Evolutionary conservation across 2,329 filamentous ascomycete species (phyloP).

Genomic region (Talaromyces islandicus): DNA sequence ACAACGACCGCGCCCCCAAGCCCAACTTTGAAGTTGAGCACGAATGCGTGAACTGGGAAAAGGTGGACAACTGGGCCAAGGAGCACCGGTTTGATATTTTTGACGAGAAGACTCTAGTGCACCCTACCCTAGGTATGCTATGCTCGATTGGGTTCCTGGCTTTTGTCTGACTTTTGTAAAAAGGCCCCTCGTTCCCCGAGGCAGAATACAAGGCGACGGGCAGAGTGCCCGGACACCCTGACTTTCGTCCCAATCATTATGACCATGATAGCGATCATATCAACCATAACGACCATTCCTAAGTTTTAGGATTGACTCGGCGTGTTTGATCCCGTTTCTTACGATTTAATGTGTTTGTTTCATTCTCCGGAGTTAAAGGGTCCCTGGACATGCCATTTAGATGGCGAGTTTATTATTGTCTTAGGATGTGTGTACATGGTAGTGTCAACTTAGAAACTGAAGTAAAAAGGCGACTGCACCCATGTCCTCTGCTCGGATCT

Average conservation of each 20-base stretch:
- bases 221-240: background rate
- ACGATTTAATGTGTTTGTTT: background rate
- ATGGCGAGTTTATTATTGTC: background rate
- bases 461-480: background rate
- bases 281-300: background rate
- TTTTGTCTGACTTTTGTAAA: background rate
- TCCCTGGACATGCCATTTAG: background rate
- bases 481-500: too few species aligned
- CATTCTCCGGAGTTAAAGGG: background rate
- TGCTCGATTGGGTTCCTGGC: background rate
- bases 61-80: background rate
- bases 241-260: background rate
- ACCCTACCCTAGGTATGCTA: background rate
- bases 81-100: background rate
- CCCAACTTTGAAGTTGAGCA: background rate
- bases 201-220: background rate
- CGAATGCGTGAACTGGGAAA: background rate
- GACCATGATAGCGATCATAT: background rate
- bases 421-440: background rate
- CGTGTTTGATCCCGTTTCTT: background rate
- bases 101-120: background rate
- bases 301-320: background rate
- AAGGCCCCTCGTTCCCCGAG: background rate
- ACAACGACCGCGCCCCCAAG: background rate
- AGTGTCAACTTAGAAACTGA: background rate